These are phyloP conservation scores for Phialophora expanda DNA, from an alignment of 2,329 filamentous ascomycete genomes.

Conservation along the genomic window DNA sequence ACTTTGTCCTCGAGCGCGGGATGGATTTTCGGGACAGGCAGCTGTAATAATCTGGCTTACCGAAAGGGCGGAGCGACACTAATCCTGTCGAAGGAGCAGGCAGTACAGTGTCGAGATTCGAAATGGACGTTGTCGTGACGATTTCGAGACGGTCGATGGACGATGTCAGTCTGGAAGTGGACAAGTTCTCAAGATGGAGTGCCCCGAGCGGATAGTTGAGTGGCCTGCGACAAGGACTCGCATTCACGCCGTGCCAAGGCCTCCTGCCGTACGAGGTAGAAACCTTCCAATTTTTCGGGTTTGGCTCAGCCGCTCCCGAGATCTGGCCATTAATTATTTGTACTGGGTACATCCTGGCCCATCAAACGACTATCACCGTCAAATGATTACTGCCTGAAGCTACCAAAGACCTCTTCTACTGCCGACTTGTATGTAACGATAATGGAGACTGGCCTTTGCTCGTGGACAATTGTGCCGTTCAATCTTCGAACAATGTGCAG, in stretches of 20 bases:
- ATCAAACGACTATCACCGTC: no score
- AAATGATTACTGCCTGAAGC: background rate
- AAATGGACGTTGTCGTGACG: slow-evolving; percentile 26
- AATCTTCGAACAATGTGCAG: background rate
- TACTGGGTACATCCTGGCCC: no score
- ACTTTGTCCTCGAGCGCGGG: slow-evolving; percentile 39
- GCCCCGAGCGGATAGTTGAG: slow-evolving; percentile 7
- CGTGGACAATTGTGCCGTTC: no score
- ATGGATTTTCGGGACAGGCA: slow-evolving; percentile 32
- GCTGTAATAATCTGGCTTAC: slow-evolving; percentile 37
- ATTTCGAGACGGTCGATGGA: slow-evolving; percentile 27
- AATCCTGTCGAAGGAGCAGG: slow-evolving; percentile 25
- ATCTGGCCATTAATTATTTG: background rate
- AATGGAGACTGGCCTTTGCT: background rate
- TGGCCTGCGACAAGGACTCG: slow-evolving; percentile 9
- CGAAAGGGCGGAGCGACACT: slow-evolving; percentile 28
- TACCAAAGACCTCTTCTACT: background rate
- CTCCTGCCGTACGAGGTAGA: slow-evolving; percentile 6
- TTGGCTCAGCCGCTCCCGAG: slow-evolving; percentile 2
- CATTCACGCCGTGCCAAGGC: slow-evolving; percentile 7
- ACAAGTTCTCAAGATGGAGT: slow-evolving; percentile 31
- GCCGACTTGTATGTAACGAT: background rate
- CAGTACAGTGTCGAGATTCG: slow-evolving; percentile 31
- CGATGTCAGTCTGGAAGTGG: slow-evolving; percentile 25
- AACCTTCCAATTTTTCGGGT: slow-evolving; percentile 5